Evolutionary conservation across 192 early-diverging fungal genomes (phyloP).

Genomic region (Dissophora ornata): DNA sequence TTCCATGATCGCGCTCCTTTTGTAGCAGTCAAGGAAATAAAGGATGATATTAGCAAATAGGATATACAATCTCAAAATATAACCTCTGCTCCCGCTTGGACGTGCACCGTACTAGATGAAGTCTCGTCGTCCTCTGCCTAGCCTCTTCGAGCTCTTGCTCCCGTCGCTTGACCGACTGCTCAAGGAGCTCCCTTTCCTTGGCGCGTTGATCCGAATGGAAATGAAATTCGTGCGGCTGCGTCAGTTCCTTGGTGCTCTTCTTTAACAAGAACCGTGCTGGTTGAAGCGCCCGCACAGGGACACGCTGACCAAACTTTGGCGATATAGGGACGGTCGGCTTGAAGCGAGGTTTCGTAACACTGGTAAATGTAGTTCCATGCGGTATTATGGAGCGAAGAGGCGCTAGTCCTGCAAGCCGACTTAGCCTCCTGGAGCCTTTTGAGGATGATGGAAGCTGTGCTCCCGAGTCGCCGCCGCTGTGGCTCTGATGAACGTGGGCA

Average conservation of each 20-base stretch:
- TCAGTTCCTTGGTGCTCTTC: conserved; percentile 48
- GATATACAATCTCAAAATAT: no score
- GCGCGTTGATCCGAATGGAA: conserved; percentile 63
- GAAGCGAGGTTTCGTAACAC: not conserved
- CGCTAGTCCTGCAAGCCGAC: conserved; percentile 23
- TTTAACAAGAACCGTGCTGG: conserved; percentile 28
- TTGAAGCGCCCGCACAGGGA: conserved; percentile 7
- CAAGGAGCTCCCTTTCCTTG: conserved; percentile 63
- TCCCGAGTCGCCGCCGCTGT: not conserved
- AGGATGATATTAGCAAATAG: no score
- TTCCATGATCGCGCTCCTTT: conserved; percentile 30
- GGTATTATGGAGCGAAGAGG: conserved; percentile 9
- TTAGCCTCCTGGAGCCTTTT: not conserved
- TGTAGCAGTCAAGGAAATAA: no score
- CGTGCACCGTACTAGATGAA: conserved; percentile 23
- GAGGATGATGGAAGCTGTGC: not conserved
- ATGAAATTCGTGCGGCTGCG: conserved; percentile 37
- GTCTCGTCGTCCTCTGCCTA: conserved; percentile 36
- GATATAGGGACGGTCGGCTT: conserved; percentile 32
- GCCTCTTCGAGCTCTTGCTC: conserved; percentile 54
- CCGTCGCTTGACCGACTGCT: conserved; percentile 53
- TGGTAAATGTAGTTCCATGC: not conserved
- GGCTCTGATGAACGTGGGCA: not conserved
- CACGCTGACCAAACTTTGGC: conserved; percentile 28
- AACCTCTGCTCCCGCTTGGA: no score